Evolutionary conservation across 2,329 filamentous ascomycete species (phyloP), one percentile per base, ranked within the genome.

Genomic region (Penicillium janthinellum): DNA sequence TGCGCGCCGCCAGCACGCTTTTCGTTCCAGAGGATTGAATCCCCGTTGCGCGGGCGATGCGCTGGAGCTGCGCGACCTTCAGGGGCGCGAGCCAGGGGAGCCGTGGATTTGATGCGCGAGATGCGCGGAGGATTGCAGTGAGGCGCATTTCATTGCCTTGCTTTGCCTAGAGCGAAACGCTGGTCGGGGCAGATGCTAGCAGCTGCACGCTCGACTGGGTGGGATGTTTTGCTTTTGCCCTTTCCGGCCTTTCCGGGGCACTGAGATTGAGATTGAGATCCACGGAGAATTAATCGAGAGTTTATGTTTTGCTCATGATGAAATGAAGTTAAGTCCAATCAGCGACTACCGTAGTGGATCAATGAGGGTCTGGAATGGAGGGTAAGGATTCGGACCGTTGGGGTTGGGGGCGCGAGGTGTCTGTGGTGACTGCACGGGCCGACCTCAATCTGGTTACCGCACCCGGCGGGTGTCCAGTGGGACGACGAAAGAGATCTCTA

Each of bases 1-100:
- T 77, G 0, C 84, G 81, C n/a, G 76, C 67, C 11, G 79, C 68
- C 4, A 91, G 78, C 12, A 79, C 74, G 0, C 79, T 63, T 69
- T 91, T 91, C 4, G 82, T 84, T 5, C 89, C 89, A 0, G 84
- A 79, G 1, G 78, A 81, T 25, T 82, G 77, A 38, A 87, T 80
- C 8, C 88, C 89, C 57, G 85, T 89, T 61, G 82, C 80, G 56
- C 81, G 81, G 5, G 88, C 86, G 39, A 91, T 73, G 38, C 80
- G 76, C 68, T 86, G 85, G 22, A 91, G 76, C 49, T 86, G 78
- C 44, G 77, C 72, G 34, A 77, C 71, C 68, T 85, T 87, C 34
- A 87, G 75, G 1, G 71, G 64, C 34, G 68, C 61, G 60, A 81
- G 74, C 71, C 75, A 77, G 53, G 61, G 59, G 31, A 52, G 41